Base-by-base conservation (phyloP, 495 filamentous ascomycete genomes). In the Acidiella bohemica region DNA sequence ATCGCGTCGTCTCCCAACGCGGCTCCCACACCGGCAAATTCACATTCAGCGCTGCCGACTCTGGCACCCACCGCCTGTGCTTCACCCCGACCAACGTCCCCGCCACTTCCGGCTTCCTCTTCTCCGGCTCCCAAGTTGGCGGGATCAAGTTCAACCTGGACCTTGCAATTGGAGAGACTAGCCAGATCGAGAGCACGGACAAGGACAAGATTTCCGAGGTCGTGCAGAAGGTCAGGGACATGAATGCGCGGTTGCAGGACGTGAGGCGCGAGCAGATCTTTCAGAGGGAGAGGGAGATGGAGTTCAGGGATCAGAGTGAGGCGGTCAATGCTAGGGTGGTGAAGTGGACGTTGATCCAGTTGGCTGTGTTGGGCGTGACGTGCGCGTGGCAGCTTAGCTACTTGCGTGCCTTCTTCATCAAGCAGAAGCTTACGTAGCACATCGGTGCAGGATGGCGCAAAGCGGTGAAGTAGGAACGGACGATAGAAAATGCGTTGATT, bases 381-480 rank as follows among this genome's bases (percentile, higher is more conserved):
- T 97, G 90, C 61, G 84, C 90, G 40, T 97, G 90, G 90, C 90
- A 97, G 62, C 70, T 97, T 23, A 92, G 84, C 10, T 87, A 96
- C 61, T 72, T 97, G 39, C 70, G 90, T 40, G 80, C 83, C 17
- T 97, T 97, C 70, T 97, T 97, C 67, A 97, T 97, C 68, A 97
- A 97, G 73, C 90, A 97, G 67, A 97, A 97, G 68, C 71, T 97
- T 55, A 96, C 90, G 32, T 90, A 49, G 44, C n/a, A n/a, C n/a
- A n/a, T n/a, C n/a, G n/a, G n/a, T n/a, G n/a, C n/a, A n/a, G n/a
- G n/a, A n/a, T n/a, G n/a, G n/a, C n/a, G n/a, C n/a, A n/a, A n/a
- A n/a, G n/a, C n/a, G n/a, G n/a, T n/a, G n/a, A n/a, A n/a, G n/a
- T n/a, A n/a, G n/a, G n/a, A n/a, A n/a, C n/a, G n/a, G n/a, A n/a